Conservation (phyloP, 805 yeast genomes). For the Yarrowia deformans region DNA sequence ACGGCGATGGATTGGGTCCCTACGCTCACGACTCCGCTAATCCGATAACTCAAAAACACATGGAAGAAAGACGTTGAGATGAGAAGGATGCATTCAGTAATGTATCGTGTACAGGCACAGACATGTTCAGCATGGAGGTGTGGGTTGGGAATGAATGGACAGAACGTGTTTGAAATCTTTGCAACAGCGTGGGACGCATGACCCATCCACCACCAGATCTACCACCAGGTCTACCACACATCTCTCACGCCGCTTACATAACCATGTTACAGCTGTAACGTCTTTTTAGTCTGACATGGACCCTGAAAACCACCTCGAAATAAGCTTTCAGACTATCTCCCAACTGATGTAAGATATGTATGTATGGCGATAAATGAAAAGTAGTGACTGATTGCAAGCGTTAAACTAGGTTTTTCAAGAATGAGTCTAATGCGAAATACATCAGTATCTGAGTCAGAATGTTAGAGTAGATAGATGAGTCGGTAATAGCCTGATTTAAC, state of each 20-base stretch:
- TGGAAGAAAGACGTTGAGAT: background rate
- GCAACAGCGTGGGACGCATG: too few species aligned
- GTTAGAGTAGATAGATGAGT: too few species aligned
- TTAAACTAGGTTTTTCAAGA: background rate
- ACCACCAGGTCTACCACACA: too few species aligned
- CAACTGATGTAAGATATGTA: constrained; percentile 29
- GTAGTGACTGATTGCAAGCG: constrained; percentile 23
- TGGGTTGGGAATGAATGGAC: too few species aligned
- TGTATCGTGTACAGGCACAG: background rate
- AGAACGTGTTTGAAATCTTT: too few species aligned
- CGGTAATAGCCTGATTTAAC: too few species aligned
- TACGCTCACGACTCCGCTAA: background rate
- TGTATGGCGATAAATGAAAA: constrained; percentile 30
- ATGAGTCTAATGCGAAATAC: constrained; percentile 17
- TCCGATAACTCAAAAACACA: constrained; percentile 15
- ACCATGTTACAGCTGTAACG: background rate
- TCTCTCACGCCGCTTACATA: background rate
- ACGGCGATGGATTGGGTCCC: too few species aligned
- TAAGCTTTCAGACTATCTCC: constrained; percentile 24
- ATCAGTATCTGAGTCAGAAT: constrained; percentile 28
- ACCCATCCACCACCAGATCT: background rate
- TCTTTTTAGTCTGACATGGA: constrained; percentile 10
- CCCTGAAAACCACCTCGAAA: background rate
- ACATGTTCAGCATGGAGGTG: background rate
- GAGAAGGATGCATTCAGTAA: background rate